phyloP scores from a whole-genome alignment of 805 yeast species.

The Starmerella tilneyi region DNA sequence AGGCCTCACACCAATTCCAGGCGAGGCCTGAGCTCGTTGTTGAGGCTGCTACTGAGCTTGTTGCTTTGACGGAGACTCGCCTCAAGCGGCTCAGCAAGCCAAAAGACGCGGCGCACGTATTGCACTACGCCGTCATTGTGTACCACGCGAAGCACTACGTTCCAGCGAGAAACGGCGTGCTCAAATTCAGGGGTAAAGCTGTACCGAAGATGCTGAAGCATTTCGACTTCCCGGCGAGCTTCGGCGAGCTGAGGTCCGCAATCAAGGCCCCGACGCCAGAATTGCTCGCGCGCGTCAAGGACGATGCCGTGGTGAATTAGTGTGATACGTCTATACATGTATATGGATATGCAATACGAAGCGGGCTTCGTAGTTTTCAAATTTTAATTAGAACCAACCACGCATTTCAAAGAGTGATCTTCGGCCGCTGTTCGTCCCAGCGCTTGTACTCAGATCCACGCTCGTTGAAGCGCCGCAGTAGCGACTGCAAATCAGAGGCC shows the following conservation, averaged over 20 bases:
- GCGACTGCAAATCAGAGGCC: constrained; percentile 26
- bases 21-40: not conserved
- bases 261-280: constrained; percentile 11
- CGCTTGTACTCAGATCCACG: constrained; percentile 27
- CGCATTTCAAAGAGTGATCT: constrained; percentile 6
- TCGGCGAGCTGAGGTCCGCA: constrained; percentile 19
- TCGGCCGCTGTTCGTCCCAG: constrained; percentile 22
- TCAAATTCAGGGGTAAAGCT: constrained; percentile 27
- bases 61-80: constrained; percentile 2
- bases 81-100: constrained; percentile 18
- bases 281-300: constrained; percentile 11
- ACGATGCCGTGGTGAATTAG: not conserved
- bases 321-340: not conserved
- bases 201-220: constrained; percentile 28
- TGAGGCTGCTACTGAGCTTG: constrained; percentile 11
- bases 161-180: constrained; percentile 15
- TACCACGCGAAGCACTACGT: constrained; percentile 18
- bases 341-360: not conserved
- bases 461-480: constrained; percentile 29
- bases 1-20: constrained; percentile 15
- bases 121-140: constrained; percentile 26
- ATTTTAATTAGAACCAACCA: not conserved
- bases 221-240: constrained; percentile 22
- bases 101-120: constrained; percentile 24
- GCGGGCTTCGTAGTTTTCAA: constrained; percentile 3